phyloP scores from a whole-genome alignment of 1,139 yeast species.

The Candida tunisiensis region DNA sequence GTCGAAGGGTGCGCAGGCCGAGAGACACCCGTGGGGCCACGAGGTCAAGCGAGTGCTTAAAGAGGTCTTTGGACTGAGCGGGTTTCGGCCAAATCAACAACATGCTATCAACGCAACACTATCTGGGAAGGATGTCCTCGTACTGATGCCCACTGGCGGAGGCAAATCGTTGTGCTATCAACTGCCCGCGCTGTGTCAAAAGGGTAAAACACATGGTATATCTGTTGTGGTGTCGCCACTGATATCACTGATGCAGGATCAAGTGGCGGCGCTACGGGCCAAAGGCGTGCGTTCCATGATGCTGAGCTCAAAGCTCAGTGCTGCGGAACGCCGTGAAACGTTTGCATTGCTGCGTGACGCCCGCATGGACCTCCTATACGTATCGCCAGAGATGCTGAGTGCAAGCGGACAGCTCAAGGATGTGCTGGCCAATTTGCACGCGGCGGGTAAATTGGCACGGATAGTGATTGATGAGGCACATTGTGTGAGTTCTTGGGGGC shows the following conservation, averaged over 20 bases:
- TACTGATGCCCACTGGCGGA: constrained; percentile 98
- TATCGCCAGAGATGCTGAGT: constrained; percentile 92
- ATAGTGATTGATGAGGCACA: constrained; percentile 97
- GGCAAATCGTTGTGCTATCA: constrained; percentile 96
- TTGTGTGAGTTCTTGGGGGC: constrained; percentile 99
- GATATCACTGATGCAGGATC: constrained; percentile 95
- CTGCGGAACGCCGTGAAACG: constrained; percentile 47
- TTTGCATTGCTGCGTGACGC: constrained; percentile 50
- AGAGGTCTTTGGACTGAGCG: constrained; percentile 41
- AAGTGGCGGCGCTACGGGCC: constrained; percentile 60
- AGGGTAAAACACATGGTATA: constrained; percentile 66
- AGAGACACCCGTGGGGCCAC: constrained; percentile 35
- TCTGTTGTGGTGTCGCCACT: constrained; percentile 91
- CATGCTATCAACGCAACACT: constrained; percentile 79
- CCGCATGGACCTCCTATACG: constrained; percentile 52
- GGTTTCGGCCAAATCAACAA: constrained; percentile 70
- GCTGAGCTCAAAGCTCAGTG: constrained; percentile 53
- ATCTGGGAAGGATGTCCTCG: constrained; percentile 75
- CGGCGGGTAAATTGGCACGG: constrained; percentile 47
- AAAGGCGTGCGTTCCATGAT: constrained; percentile 68
- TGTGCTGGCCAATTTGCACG: constrained; percentile 42
- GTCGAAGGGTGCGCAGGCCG: background rate
- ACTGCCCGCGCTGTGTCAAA: constrained; percentile 68
- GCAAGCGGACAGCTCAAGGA: constrained; percentile 54
- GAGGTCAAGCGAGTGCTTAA: constrained; percentile 48